Conservation (phyloP, 805 yeast species). For the Huiozyma naganishii region DNA sequence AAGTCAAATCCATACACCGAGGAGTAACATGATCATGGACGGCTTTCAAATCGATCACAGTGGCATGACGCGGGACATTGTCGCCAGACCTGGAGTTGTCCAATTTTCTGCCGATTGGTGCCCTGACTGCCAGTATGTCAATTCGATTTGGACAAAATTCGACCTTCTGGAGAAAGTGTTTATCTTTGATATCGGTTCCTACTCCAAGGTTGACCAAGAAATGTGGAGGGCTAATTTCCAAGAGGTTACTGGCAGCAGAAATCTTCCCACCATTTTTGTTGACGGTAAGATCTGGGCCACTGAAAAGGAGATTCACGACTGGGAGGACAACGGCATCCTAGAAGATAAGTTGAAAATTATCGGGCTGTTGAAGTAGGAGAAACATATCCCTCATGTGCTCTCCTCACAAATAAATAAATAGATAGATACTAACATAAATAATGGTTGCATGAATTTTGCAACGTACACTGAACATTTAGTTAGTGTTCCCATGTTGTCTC, state of each 20-base stretch:
- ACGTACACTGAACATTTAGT: no score
- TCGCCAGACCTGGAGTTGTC: constrained; percentile 37
- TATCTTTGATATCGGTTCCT: constrained; percentile 38
- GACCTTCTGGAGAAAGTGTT: constrained; percentile 39
- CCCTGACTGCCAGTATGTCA: constrained; percentile 63
- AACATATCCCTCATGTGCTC: no score
- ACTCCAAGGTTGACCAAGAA: constrained; percentile 19
- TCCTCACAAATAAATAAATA: neutral
- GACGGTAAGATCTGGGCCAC: constrained; percentile 28
- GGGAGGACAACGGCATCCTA: constrained; percentile 18
- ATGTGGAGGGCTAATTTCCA: constrained; percentile 26
- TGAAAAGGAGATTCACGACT: constrained; percentile 22
- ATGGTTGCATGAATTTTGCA: no score
- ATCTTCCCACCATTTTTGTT: constrained; percentile 26
- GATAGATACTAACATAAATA: no score
- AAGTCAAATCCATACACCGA: no score
- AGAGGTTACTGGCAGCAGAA: constrained; percentile 24
- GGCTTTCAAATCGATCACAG: neutral
- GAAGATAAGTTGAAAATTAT: constrained; percentile 19
- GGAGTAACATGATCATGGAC: neutral
- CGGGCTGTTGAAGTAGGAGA: constrained; percentile 11
- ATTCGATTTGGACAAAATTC: constrained; percentile 42
- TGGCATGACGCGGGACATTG: constrained; percentile 25
- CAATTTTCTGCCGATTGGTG: constrained; percentile 69
- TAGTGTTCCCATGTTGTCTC: no score